phyloP scores from a whole-genome alignment of 345 rosid species.

The Alliaria petiolata region DNA sequence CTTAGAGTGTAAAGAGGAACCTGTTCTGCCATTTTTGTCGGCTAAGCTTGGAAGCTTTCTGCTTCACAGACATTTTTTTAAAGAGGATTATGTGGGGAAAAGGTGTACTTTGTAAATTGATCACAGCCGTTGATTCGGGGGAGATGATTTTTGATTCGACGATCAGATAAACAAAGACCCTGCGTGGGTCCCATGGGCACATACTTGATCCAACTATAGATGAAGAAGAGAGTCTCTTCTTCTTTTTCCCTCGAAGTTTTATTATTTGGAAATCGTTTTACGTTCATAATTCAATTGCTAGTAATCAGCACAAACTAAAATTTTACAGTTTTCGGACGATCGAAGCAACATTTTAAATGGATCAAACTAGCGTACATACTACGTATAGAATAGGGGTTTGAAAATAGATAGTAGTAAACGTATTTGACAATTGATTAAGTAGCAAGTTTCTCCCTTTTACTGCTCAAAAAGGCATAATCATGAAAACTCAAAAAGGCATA shows the following conservation, averaged over 20 bases:
- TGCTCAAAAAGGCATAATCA: background rate
- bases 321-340: background rate
- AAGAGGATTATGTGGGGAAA: conserved; percentile 2
- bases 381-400: too few relatives aligned
- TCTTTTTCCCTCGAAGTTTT: too few relatives aligned
- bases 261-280: too few relatives aligned
- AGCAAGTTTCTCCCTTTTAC: background rate
- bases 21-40: conserved; percentile 29
- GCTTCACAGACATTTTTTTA: conserved; percentile 4
- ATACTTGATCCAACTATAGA: background rate
- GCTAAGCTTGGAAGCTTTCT: conserved; percentile 19
- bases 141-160: conserved; percentile 1
- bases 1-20: background rate
- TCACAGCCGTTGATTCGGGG: conserved; percentile 4
- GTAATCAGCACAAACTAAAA: background rate
- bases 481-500: background rate
- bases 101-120: background rate
- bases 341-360: background rate
- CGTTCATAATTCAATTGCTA: background rate
- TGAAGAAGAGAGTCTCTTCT: too few relatives aligned
- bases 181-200: background rate
- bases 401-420: background rate
- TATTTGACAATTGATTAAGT: background rate
- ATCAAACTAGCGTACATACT: background rate
- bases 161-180: background rate